phyloP scores from a whole-genome alignment of 2,329 filamentous ascomycete species.

The Aspergillus sp. region DNA sequence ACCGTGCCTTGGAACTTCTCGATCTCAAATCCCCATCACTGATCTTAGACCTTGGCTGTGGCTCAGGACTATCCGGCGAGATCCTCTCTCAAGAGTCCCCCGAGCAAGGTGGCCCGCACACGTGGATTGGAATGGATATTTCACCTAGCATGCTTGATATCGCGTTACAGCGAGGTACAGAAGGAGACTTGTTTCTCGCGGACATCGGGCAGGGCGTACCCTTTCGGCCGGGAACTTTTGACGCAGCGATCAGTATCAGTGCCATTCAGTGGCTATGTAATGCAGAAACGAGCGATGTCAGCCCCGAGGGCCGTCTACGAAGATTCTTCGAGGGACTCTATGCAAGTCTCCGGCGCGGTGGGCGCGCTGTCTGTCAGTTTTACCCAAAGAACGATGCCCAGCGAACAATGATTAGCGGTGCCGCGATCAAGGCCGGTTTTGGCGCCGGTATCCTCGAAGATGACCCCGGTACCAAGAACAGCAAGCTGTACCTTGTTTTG shows the following conservation, averaged over 20 bases:
- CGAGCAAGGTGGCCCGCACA: slow-evolving; percentile 80
- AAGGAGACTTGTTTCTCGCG: slow-evolving; percentile 90
- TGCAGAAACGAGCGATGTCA: slow-evolving; percentile 85
- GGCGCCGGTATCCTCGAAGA: slow-evolving; percentile 94
- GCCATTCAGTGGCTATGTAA: slow-evolving; percentile 99
- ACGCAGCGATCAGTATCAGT: slow-evolving; percentile 91
- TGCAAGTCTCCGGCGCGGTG: slow-evolving; percentile 78
- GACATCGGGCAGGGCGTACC: slow-evolving; percentile 96
- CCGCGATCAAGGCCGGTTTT: slow-evolving; percentile 91
- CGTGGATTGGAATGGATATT: slow-evolving; percentile 97
- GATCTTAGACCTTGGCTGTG: slow-evolving; percentile 96
- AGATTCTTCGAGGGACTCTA: slow-evolving; percentile 95
- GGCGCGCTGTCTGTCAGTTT: slow-evolving; percentile 92
- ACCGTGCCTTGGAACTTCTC: slow-evolving; percentile 89
- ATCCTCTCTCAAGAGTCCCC: slow-evolving; percentile 76
- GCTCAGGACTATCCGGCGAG: slow-evolving; percentile 90
- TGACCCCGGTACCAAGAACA: slow-evolving; percentile 93
- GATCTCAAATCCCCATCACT: slow-evolving; percentile 77
- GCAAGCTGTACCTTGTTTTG: slow-evolving; percentile 93
- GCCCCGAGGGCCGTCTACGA: slow-evolving; percentile 73
- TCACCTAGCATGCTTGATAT: slow-evolving; percentile 96
- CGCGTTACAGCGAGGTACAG: slow-evolving; percentile 86
- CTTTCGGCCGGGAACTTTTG: slow-evolving; percentile 89
- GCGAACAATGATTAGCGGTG: slow-evolving; percentile 86
- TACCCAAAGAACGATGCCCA: slow-evolving; percentile 96